Evolutionary conservation across 441 rosid genomes (phyloP), one percentile per base, ranked within the genome.

Genomic region (Breynia disticha): DNA sequence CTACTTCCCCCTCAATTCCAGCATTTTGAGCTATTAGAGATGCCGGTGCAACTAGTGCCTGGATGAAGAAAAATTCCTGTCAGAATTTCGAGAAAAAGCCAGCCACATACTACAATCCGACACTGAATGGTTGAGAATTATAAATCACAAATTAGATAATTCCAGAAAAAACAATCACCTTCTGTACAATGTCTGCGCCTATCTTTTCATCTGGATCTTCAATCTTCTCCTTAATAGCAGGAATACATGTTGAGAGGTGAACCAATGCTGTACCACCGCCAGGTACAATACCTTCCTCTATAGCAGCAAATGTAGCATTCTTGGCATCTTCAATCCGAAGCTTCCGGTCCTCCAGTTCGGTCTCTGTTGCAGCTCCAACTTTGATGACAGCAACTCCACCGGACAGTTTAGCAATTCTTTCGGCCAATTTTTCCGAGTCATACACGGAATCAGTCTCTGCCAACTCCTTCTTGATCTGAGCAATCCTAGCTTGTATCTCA

Each of bases 311-410:
- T 14, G 97, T 93, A 3, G 97, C 95, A 60, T 93, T 93, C 72
- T 88, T 86, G 44, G 98, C 98, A 74, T 88, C 97, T 68, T 93
- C 97, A 2, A 88, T 84, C 2, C 95, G 81, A 10, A 88, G 95
- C 70, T 88, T 86, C 13, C 95, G 90, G 66, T 88, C 97, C 68
- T 93, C 96, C 16, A 93, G 97, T 72, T 88, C 98, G n/a, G 95
- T 81, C 72, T 93, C 98, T 1, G 96, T 93, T 9, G 95, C 97
- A 60, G 98, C 98, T 28, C 98, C 97, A 7, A 81, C 98, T 69
- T 93, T 86, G 65, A 93, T 77, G 39, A 89, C 96, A 42, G 97
- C 98, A 64, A 89, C 95, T 53, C 97, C 98, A 52, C 97, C 97
- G 12, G 97, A 86, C 46, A 93, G 58, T 51, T 93, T 93, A 38